Conservation (phyloP, 768 basidiomycete genomes). For the Cystofilobasidium ferigula region DNA sequence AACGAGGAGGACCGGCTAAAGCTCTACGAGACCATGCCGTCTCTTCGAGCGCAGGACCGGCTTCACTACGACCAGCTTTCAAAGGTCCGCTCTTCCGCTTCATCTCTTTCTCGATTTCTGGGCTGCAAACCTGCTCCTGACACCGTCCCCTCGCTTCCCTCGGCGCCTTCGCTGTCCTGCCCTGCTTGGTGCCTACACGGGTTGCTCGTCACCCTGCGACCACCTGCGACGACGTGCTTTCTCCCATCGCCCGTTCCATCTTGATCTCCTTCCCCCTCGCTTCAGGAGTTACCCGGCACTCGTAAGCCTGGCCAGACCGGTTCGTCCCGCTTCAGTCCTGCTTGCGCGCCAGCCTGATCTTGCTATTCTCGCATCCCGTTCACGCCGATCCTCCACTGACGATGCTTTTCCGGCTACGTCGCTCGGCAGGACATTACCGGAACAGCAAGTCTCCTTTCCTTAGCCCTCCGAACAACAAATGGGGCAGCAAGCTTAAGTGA, state of each 20-base stretch:
- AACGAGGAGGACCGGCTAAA: neutral
- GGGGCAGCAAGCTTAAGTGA: neutral
- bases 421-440: slow-evolving; percentile 14
- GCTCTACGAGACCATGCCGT: neutral
- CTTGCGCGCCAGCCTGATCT: neutral
- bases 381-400: no score
- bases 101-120: no score
- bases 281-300: slow-evolving; percentile 19
- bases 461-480: neutral
- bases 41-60: neutral
- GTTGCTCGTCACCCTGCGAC: no score
- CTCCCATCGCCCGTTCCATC: neutral
- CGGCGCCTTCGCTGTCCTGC: no score
- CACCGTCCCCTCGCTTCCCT: no score
- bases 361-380: neutral
- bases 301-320: slow-evolving; percentile 14
- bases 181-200: no score
- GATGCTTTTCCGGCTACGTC: neutral
- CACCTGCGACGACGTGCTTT: no score
- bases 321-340: neutral
- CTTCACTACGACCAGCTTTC: neutral
- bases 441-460: neutral
- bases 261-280: neutral
- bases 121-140: no score
- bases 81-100: no score